Evolutionary conservation across 1,284 basidiomycete genomes (phyloP), one percentile per base, ranked within the genome.

Genomic region (Macrocystidia cucumis): DNA sequence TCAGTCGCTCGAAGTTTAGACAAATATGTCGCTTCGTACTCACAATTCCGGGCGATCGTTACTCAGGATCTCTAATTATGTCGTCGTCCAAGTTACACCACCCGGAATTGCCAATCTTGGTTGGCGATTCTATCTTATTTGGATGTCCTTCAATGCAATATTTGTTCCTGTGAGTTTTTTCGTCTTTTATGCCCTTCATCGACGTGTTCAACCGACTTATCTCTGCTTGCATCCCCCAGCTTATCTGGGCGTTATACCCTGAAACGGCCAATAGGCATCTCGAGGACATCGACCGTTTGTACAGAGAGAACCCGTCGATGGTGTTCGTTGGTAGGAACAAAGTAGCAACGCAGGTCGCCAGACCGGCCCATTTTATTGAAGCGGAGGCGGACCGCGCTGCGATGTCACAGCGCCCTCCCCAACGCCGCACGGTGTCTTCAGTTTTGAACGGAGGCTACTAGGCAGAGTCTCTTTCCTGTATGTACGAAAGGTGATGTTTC

Each of bases 11-110:
- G 20, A 14, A 7, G n/a, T 2, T 9, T 22, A 16, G n/a, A n/a
- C n/a, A n/a, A n/a, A n/a, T 8, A 13, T 9, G 16, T 26, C 2
- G 16, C 17, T 17, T 29, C 16, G 17, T 13, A n/a, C n/a, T n/a
- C n/a, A n/a, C n/a, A n/a, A n/a, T n/a, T n/a, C n/a, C n/a, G n/a
- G n/a, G n/a, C n/a, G n/a, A n/a, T 17, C 14, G 14, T 1, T 23
- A 3, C 8, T 19, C 32, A 63, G 60, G 77, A 72, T 77, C 32
- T 77, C 74, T 42, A 79, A 78, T 51, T 78, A 76, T 45, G 60
- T 65, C 3, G 63, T 69, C 5, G 65, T 68, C 1, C 60, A 66
- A 45, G 59, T 67, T 34, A 65, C 65, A 3, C 65, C 65, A 5
- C 40, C 53, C 3, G 65, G 65, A 2, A 67, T 69, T 19, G 56